These are phyloP conservation scores for Sporisorium reilianum DNA, from an alignment of 1,284 basidiomycete genomes.

Conservation along the genomic window DNA sequence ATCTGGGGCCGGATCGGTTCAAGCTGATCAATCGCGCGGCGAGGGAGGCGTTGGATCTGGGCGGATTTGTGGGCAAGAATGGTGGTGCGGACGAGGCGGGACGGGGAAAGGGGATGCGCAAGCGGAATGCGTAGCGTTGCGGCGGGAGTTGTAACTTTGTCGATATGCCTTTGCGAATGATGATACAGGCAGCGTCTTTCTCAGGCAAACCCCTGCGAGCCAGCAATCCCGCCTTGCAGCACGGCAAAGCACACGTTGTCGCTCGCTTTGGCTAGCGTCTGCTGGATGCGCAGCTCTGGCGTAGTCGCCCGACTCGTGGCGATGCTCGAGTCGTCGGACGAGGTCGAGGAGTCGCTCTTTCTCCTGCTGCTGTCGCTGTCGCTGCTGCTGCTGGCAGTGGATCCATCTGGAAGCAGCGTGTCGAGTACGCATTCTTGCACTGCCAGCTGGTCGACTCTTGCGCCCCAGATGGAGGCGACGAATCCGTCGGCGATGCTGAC, in stretches of 20 bases:
- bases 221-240: constrained; percentile 28
- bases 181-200: background rate
- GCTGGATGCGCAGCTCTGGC: constrained; percentile 25
- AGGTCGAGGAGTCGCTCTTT: background rate
- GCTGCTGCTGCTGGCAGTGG: background rate
- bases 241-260: constrained; percentile 23
- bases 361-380: background rate
- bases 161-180: constrained; percentile 1
- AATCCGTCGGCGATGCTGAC: constrained; percentile 46
- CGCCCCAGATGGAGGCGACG: constrained; percentile 39
- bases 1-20: constrained; percentile 66
- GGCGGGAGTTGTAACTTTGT: no score
- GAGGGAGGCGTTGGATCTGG: constrained; percentile 61
- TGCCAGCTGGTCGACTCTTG: constrained; percentile 17
- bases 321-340: constrained; percentile 21
- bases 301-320: constrained; percentile 15
- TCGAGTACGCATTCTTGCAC: constrained; percentile 29
- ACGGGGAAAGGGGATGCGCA: constrained; percentile 28
- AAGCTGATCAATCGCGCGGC: constrained; percentile 66
- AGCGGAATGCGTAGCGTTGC: constrained; percentile 16
- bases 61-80: constrained; percentile 46
- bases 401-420: constrained; percentile 2
- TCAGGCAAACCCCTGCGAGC: constrained; percentile 14
- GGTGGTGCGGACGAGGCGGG: constrained; percentile 6
- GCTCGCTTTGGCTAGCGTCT: constrained; percentile 18